Percentiles rank a stretch among this genome's conserved stretches.
Evolutionary conservation across 2,329 filamentous ascomycete genomes (phyloP).

Genomic region (Periglandula ipomoeae): DNA sequence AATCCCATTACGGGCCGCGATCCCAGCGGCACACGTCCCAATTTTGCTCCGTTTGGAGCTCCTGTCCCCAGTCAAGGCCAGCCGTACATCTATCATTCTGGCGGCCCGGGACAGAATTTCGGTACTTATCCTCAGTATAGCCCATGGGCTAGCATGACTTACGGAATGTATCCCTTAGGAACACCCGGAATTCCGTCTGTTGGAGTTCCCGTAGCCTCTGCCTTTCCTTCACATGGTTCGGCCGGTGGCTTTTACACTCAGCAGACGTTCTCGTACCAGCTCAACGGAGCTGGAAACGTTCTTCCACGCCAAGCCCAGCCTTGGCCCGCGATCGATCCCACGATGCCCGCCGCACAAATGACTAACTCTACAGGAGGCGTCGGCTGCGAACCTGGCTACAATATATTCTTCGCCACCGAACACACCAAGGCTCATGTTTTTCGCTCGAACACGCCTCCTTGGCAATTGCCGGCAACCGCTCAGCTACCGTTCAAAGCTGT

Average conservation of each 20-base stretch:
- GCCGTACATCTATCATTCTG: slow-evolving; percentile 27
- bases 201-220: not conserved
- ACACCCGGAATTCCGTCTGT: slow-evolving; percentile 6
- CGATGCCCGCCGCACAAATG: slow-evolving; percentile 44
- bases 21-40: slow-evolving; percentile 21
- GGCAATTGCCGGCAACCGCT: slow-evolving; percentile 36
- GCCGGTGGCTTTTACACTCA: slow-evolving; percentile 17
- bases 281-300: slow-evolving; percentile 27
- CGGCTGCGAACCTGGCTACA: slow-evolving; percentile 53
- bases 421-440: slow-evolving; percentile 54
- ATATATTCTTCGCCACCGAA: slow-evolving; percentile 49
- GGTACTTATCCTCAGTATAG: slow-evolving; percentile 15
- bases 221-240: slow-evolving; percentile 4
- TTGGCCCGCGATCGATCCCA: slow-evolving; percentile 31
- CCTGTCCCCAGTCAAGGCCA: slow-evolving; percentile 26
- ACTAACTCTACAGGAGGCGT: slow-evolving; percentile 48
- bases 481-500: slow-evolving; percentile 38
- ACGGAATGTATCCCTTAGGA: slow-evolving; percentile 16
- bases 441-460: slow-evolving; percentile 40
- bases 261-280: slow-evolving; percentile 24
- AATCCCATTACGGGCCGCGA: slow-evolving; percentile 32
- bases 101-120: slow-evolving; percentile 26
- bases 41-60: slow-evolving; percentile 23
- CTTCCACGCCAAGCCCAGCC: slow-evolving; percentile 31
- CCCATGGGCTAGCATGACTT: slow-evolving; percentile 17